These are phyloP conservation scores for Penicillium vulpinum DNA, from an alignment of 2,329 filamentous ascomycete species.

Conservation along the genomic window DNA sequence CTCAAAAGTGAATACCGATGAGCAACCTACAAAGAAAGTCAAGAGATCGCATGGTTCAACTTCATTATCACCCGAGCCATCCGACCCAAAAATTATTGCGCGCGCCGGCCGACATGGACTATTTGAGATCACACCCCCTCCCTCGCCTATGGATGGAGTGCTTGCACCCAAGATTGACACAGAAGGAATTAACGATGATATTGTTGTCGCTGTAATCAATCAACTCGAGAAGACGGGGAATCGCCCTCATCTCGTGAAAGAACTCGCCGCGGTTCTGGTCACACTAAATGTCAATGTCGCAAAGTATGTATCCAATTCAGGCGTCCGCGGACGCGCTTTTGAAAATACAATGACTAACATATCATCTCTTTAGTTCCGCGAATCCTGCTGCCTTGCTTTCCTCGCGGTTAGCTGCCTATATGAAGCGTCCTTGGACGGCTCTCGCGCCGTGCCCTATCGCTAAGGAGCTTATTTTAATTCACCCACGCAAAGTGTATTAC, in stretches of 20 bases:
- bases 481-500: conserved; percentile 94
- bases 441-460: conserved; percentile 80
- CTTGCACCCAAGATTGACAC: conserved; percentile 66
- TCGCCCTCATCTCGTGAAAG: conserved; percentile 90
- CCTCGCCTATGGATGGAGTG: conserved; percentile 62
- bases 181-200: conserved; percentile 87
- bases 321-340: too few species aligned
- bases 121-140: conserved; percentile 75
- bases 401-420: conserved; percentile 82
- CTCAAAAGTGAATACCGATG: conserved; percentile 63
- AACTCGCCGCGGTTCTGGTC: conserved; percentile 78
- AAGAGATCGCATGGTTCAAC: conserved; percentile 71
- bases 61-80: conserved; percentile 44
- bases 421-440: conserved; percentile 82
- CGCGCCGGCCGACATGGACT: conserved; percentile 48
- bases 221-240: conserved; percentile 89
- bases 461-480: conserved; percentile 88
- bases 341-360: conserved; percentile 19
- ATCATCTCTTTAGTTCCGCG: conserved; percentile 68
- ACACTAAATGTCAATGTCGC: conserved; percentile 78
- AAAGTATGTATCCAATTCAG: conserved; percentile 65
- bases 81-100: conserved; percentile 27
- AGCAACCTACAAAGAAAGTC: conserved; percentile 63
- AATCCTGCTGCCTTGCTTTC: conserved; percentile 95
- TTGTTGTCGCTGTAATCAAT: conserved; percentile 85